Evolutionary conservation across 2,329 filamentous ascomycete genomes (phyloP).

Genomic region (Trichoderma pleuroti): DNA sequence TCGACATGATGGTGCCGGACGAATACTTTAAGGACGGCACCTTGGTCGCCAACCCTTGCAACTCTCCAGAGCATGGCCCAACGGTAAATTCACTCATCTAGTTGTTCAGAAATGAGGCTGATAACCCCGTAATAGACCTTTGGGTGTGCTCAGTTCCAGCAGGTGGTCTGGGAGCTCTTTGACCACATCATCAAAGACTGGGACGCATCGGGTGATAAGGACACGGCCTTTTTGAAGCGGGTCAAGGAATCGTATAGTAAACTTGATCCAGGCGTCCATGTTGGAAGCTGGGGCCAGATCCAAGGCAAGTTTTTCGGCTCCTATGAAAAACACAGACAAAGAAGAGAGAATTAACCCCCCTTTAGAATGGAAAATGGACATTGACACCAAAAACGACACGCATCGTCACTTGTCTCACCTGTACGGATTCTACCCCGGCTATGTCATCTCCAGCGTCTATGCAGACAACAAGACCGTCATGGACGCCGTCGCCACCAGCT

Average conservation of each 20-base stretch:
- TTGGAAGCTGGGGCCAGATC: constrained; percentile 19
- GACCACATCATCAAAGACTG: constrained; percentile 35
- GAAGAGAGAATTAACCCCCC: neutral
- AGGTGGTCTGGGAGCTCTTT: constrained; percentile 45
- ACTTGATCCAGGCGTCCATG: constrained; percentile 9
- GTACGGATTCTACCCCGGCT: constrained; percentile 54
- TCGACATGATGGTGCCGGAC: constrained; percentile 51
- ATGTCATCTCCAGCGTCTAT: constrained; percentile 40
- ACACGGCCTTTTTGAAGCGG: constrained; percentile 30
- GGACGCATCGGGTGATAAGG: constrained; percentile 24
- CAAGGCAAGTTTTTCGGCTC: constrained; percentile 27
- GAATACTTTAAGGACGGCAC: constrained; percentile 47
- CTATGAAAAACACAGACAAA: neutral
- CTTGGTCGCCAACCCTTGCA: constrained; percentile 56
- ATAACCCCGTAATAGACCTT: constrained; percentile 37
- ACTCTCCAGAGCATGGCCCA: constrained; percentile 53
- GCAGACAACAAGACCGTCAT: constrained; percentile 42
- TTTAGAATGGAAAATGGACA: constrained; percentile 15
- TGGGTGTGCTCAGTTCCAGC: constrained; percentile 52
- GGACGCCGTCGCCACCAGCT: constrained; percentile 42
- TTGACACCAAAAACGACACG: constrained; percentile 19
- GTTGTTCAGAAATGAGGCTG: neutral
- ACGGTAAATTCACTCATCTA: constrained; percentile 25
- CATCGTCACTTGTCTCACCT: constrained; percentile 51
- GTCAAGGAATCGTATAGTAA: constrained; percentile 28